Percentiles rank a stretch among this genome's conserved stretches.
Evolutionary conservation across 1,284 basidiomycete species (phyloP).

Genomic region (Papiliotrema nemorosa): DNA sequence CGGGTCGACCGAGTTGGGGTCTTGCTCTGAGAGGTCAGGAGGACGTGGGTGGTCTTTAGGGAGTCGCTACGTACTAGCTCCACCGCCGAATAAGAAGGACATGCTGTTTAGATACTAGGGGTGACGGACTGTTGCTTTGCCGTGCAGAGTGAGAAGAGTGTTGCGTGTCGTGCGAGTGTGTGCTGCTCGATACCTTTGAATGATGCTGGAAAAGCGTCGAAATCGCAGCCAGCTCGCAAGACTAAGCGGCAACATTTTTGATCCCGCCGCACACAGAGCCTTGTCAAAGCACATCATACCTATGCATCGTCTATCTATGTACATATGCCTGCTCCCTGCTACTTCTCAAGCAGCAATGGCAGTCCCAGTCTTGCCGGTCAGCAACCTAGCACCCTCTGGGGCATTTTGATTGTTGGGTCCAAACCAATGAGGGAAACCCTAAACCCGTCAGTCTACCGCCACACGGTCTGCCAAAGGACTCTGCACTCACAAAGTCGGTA

Average conservation of each 20-base stretch:
- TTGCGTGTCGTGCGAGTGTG: no score
- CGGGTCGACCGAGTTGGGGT: constrained; percentile 34
- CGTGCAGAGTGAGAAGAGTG: no score
- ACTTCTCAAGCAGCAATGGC: not conserved
- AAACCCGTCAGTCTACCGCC: not conserved
- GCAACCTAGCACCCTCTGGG: constrained; percentile 36
- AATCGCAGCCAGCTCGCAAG: no score
- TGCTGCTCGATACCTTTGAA: no score
- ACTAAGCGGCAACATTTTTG: no score
- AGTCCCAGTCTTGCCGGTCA: constrained; percentile 21
- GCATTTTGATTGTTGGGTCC: constrained; percentile 44
- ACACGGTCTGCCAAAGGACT: no score
- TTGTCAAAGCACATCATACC: no score
- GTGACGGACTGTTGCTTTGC: no score
- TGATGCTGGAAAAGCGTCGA: no score
- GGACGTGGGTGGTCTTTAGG: not conserved
- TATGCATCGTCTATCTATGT: no score
- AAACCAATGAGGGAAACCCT: constrained; percentile 44
- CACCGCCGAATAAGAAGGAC: constrained; percentile 30
- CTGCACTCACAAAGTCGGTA: constrained; percentile 37
- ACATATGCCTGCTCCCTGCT: no score
- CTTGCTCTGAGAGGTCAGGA: constrained; percentile 14
- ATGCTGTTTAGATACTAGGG: constrained; percentile 9
- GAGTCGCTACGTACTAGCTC: constrained; percentile 17
- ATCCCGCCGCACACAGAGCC: no score